phyloP scores from a whole-genome alignment of 371 early-diverging fungal genomes.

The Mycotypha africana region DNA sequence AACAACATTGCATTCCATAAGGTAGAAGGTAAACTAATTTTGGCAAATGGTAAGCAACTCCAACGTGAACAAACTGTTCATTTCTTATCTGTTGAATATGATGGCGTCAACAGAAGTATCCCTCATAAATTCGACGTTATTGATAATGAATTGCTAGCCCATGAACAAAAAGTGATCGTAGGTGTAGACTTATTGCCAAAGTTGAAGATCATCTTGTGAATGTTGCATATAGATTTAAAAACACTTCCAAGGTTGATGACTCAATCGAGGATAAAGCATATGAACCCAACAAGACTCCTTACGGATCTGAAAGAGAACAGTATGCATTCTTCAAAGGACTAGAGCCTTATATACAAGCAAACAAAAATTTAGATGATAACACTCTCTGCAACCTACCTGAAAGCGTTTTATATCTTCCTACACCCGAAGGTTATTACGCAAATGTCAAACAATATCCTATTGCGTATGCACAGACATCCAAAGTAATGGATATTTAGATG shows the following conservation, averaged over 20 bases:
- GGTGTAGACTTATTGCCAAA: conserved; percentile 11
- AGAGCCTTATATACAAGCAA: conserved; percentile 2
- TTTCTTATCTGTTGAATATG: conserved; percentile 1
- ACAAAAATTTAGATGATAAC: neutral
- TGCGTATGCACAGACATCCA: conserved; percentile 2
- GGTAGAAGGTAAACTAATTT: neutral
- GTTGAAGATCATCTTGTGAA: conserved; percentile 2
- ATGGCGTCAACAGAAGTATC: neutral
- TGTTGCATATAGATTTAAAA: conserved; percentile 5
- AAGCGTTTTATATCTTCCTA: conserved; percentile 2
- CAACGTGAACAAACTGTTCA: neutral
- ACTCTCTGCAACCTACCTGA: conserved; percentile 4
- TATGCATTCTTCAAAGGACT: neutral
- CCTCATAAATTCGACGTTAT: conserved; percentile 5
- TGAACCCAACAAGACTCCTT: conserved; percentile 3
- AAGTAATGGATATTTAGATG: conserved; percentile 1
- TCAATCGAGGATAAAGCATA: conserved; percentile 5
- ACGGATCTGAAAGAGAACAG: conserved; percentile 4
- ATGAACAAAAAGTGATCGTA: neutral
- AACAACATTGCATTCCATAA: conserved; percentile 1
- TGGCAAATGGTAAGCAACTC: conserved; percentile 1
- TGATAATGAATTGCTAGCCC: neutral
- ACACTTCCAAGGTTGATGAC: conserved; percentile 2
- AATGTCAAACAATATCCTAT: conserved; percentile 6
- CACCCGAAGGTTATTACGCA: neutral